Evolutionary conservation across 495 filamentous ascomycete species (phyloP).

Genomic region (Annulohypoxylon nitens): DNA sequence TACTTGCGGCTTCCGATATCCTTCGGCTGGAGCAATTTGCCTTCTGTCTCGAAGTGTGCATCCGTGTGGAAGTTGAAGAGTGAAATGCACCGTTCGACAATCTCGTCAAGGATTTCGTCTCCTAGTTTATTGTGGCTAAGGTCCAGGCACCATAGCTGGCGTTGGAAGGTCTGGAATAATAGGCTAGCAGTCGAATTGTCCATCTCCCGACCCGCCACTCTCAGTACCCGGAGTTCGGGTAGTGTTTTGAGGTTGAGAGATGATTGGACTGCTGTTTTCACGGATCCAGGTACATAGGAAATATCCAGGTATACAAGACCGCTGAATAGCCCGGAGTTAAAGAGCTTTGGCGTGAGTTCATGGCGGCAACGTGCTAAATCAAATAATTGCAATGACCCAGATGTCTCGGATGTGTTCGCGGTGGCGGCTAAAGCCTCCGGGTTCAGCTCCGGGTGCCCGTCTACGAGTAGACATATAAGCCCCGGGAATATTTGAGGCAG

Average conservation of each 20-base stretch:
- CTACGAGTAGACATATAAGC: slow-evolving; percentile 56
- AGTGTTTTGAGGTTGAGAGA: slow-evolving; percentile 50
- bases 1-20: slow-evolving; percentile 44
- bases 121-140: slow-evolving; percentile 59
- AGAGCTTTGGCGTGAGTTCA: slow-evolving; percentile 51
- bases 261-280: slow-evolving; percentile 44
- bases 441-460: slow-evolving; percentile 55
- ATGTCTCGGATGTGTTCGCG: slow-evolving; percentile 11
- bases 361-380: slow-evolving; percentile 53
- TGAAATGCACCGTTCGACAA: slow-evolving; percentile 48
- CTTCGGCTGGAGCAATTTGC: slow-evolving; percentile 43
- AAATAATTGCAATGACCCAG: slow-evolving; percentile 48
- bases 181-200: slow-evolving; percentile 49
- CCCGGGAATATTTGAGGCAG: slow-evolving; percentile 51
- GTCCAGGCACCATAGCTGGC: slow-evolving; percentile 62
- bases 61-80: slow-evolving; percentile 39
- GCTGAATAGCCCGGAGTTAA: slow-evolving; percentile 48
- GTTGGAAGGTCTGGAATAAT: slow-evolving; percentile 50
- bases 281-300: slow-evolving; percentile 56
- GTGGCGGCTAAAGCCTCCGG: slow-evolving; percentile 41
- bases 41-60: slow-evolving; percentile 53
- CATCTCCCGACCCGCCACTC: slow-evolving; percentile 53
- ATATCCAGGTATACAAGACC: slow-evolving; percentile 61
- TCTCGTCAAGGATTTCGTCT: slow-evolving; percentile 47
- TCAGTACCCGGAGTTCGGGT: slow-evolving; percentile 59